A percentile compares a stretch with the other conserved stretches of the same genome.
These are phyloP conservation scores for Globisporangium okanoganense DNA, from an alignment of 352 stramenopile genomes.

Conservation along the genomic window DNA sequence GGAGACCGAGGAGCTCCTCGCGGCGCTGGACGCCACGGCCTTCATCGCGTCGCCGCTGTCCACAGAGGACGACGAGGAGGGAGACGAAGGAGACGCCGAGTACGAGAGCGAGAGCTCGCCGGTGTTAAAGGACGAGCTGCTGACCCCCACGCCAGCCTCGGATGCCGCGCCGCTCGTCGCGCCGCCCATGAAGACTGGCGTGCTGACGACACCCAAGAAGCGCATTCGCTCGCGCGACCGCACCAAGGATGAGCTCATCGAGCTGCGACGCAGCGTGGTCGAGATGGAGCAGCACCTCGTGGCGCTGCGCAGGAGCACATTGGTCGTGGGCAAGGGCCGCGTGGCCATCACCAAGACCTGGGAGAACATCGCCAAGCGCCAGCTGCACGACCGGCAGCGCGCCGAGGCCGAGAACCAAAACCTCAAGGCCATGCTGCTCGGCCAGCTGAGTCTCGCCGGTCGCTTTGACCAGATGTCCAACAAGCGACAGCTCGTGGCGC, in stretches of 20 bases:
- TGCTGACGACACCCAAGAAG: constrained; percentile 5
- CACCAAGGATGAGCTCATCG: constrained; percentile 15
- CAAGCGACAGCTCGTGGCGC: constrained; percentile 15
- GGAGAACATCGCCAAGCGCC: constrained; percentile 13
- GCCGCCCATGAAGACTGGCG: neutral
- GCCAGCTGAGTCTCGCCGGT: constrained; percentile 12
- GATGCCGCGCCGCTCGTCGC: neutral
- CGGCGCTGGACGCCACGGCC: constrained; percentile 15
- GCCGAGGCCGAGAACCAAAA: constrained; percentile 15
- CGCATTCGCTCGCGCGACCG: constrained; percentile 12
- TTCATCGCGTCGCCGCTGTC: constrained; percentile 13
- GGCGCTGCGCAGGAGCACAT: constrained; percentile 11
- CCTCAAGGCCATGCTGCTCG: constrained; percentile 17
- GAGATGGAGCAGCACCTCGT: constrained; percentile 13
- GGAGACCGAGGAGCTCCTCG: constrained; percentile 17
- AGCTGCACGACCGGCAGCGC: constrained; percentile 8
- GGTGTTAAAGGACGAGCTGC: too few species aligned
- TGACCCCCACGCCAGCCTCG: too few species aligned
- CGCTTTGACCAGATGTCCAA: constrained; percentile 14
- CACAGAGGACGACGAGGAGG: constrained; percentile 12
- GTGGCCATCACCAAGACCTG: constrained; percentile 7
- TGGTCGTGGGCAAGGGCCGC: constrained; percentile 10
- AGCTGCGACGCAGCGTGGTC: constrained; percentile 7
- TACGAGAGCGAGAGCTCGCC: neutral
- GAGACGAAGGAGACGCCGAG: neutral